Base-by-base conservation (phyloP, 2,329 filamentous ascomycete genomes). In the Septoria petroselini region DNA sequence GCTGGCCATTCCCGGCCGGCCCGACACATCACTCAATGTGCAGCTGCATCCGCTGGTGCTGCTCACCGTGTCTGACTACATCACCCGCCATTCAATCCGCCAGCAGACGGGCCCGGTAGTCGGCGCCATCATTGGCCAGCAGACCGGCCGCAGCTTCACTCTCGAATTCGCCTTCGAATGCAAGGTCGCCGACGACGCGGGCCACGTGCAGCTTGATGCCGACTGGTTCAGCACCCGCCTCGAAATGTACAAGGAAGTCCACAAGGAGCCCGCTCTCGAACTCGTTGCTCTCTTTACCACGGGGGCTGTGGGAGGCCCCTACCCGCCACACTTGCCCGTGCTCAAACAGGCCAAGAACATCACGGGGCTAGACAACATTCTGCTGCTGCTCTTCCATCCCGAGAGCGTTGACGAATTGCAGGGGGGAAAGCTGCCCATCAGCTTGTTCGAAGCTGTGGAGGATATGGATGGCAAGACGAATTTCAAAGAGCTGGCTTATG, bases 31-130 rank as follows among this genome's bases (percentile, higher is more conserved):
- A 42, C 81, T 94, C 37, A 85, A 89, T 58, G 82, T 90, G 48
- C 83, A 90, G 61, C 82, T 98, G 14, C 93, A 98, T 65, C 93
- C 93, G 19, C 84, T 98, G 41, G 91, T 95, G 44, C 85, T 97
- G 59, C 87, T 98, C 71, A 94, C 87, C 58, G 93, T 98, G 63
- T 95, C 91, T 61, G 93, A 98, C 71, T 94, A 95, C 69, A 90
- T 97, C 68, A 95, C 91, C 51, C 83, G 93, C 53, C 91, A 95
- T 70, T 88, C 85, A 1, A 78, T 95, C 49, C 83, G 93, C 52
- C 75, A 82, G 44, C 84, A 90, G 62, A 69, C 75, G 14, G 87
- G 87, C 0, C 89, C 90, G 12, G 79, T 96, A 14, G 80, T 91
- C 2, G 93, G 93, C 49, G 90, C 86, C 44, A 77, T 98, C n/a